Base-by-base conservation (phyloP, 129 eudicot genomes). In the Artemisia argyi region DNA sequence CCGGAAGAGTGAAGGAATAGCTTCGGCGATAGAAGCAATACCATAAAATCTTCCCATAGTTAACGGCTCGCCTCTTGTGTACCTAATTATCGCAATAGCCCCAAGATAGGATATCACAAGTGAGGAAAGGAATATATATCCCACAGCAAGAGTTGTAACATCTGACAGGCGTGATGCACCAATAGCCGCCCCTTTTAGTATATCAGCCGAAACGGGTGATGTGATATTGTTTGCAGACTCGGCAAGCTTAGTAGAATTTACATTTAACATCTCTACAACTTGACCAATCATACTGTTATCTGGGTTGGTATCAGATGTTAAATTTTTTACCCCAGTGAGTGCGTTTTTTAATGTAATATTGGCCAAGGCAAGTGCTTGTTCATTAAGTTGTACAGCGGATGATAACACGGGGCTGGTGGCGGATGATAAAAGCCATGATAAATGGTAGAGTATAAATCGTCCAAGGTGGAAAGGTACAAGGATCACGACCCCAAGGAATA, bases 71-170 rank as follows among this genome's bases (percentile, higher is more conserved):
- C 97, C 98, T 70, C 74, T 87, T 6, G 88, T 82, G 66, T 93
- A 93, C 77, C 95, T 79, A 52, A 93, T 78, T 26, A 93, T 56
- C 48, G 95, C 87, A 80, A 85, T 80, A 59, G 80, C 70, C 51
- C 98, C 96, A 46, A 93, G 86, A 75, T 93, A 89, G 74, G 85
- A 81, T 61, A 85, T 65, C 52, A 89, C 66, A 13, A 87, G 65
- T 8, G 92, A 87, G 76, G 90, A 87, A 62, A 93, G 85, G 71
- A 86, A 83, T 71, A 87, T 78, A 68, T 93, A 93, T 26, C 98
- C 98, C 78, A 89, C 92, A 53, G 98, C 92, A 79, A 93, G 95
- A 74, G 96, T 93, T 32, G 96, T 82, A 71, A 84, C 92, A 78
- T 93, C 96, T 47, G 98, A 89, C 39, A 87, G 85, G 51, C 87